These are phyloP conservation scores for Bipolaris sorokiniana DNA, from an alignment of 2,329 filamentous ascomycete genomes.

Conservation along the genomic window DNA sequence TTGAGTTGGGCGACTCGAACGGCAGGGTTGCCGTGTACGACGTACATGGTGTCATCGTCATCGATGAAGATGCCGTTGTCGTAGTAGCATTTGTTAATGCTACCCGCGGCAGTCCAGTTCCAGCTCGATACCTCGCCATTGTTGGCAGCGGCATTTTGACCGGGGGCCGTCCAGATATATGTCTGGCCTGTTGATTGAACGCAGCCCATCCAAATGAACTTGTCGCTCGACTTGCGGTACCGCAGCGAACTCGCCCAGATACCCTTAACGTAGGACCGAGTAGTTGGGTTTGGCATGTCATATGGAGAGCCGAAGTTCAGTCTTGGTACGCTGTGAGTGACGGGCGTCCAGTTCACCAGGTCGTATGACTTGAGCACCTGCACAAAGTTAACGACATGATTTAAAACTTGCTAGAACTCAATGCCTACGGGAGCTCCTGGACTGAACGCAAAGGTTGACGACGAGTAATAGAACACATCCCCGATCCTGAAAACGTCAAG, in stretches of 20 bases:
- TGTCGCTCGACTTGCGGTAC: slow-evolving; percentile 57
- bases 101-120: slow-evolving; percentile 52
- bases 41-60: slow-evolving; percentile 65
- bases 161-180: slow-evolving; percentile 60
- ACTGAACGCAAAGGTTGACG: slow-evolving; percentile 64
- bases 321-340: slow-evolving; percentile 48
- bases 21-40: slow-evolving; percentile 60
- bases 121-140: slow-evolving; percentile 39
- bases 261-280: slow-evolving; percentile 58
- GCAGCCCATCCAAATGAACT: slow-evolving; percentile 66
- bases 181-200: slow-evolving; percentile 56
- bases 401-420: too few species aligned
- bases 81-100: slow-evolving; percentile 60
- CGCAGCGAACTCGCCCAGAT: slow-evolving; percentile 63
- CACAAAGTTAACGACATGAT: too few species aligned
- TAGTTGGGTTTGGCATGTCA: slow-evolving; percentile 51
- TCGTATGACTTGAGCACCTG: slow-evolving; percentile 60
- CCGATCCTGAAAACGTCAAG: slow-evolving; percentile 60
- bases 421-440: slow-evolving; percentile 57
- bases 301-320: slow-evolving; percentile 54
- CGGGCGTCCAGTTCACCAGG: slow-evolving; percentile 58
- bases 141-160: slow-evolving; percentile 47
- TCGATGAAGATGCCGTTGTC: slow-evolving; percentile 65
- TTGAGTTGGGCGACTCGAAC: slow-evolving; percentile 61
- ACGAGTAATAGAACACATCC: slow-evolving; percentile 61